Evolutionary conservation across 495 filamentous ascomycete species (phyloP).

Genomic region (Xylaria sp.): DNA sequence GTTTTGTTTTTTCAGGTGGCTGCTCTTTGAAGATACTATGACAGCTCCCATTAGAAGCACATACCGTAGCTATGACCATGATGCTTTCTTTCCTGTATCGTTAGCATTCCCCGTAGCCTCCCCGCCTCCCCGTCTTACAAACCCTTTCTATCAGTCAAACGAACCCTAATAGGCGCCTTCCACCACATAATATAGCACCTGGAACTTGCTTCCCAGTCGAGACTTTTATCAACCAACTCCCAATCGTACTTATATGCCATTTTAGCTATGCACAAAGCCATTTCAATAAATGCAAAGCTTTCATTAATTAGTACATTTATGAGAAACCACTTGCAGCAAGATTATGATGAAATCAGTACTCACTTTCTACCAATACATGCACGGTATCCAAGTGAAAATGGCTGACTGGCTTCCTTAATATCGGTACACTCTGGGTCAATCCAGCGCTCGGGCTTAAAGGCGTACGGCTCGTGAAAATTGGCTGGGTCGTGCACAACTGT

Average conservation of each 20-base stretch:
- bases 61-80: too few species aligned
- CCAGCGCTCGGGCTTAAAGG: constrained; percentile 47
- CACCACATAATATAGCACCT: constrained; percentile 30
- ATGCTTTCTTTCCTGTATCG: too few species aligned
- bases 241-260: constrained; percentile 45
- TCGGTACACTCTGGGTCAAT: constrained; percentile 40
- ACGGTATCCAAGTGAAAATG: constrained; percentile 37
- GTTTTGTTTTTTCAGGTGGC: too few species aligned
- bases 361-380: constrained; percentile 39
- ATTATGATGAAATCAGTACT: too few species aligned
- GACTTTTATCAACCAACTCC: constrained; percentile 42
- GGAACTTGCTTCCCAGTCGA: constrained; percentile 37
- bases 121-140: too few species aligned
- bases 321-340: too few species aligned
- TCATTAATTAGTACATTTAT: too few species aligned
- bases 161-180: constrained; percentile 26
- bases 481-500: constrained; percentile 39
- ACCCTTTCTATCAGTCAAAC: constrained; percentile 10
- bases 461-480: constrained; percentile 41
- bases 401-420: constrained; percentile 44
- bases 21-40: too few species aligned
- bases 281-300: constrained; percentile 47
- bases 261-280: constrained; percentile 43
- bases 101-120: background rate
- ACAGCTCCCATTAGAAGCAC: too few species aligned